Base-by-base conservation (phyloP, 257 asterid genomes). In the Thymus quinquecostatus region DNA sequence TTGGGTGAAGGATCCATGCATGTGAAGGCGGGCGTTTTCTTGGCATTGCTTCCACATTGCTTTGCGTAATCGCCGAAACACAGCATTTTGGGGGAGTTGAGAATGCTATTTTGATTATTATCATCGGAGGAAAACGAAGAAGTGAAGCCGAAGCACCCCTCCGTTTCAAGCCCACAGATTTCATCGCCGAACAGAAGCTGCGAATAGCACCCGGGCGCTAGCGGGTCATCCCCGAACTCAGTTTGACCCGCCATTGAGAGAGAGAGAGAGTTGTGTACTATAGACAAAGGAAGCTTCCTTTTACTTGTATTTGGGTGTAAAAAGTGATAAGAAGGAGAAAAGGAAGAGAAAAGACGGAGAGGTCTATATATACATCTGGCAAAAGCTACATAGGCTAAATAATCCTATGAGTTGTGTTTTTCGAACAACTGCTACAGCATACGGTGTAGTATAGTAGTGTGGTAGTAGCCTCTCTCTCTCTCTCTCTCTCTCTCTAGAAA, bases 131-230 rank as follows among this genome's bases (percentile, higher is more conserved):
- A 48, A 7, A 75, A 70, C 1, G 83, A 29, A 8, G 86, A 63
- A 63, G 74, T 68, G 69, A 85, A 86, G 34, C 81, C 79, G 77
- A 86, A 84, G 60, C 79, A 57, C 28, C 72, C 83, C 45, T 47
- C 68, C 34, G 70, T 60, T 69, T 41, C 80, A 32, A 76, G 77
- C 57, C 76, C 77, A 45, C 70, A 74, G 33, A 78, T 69, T 1
- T 77, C 92, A 0, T 85, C 87, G 13, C 71, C 65, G 30, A 89
- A 85, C 1, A 89, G 90, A 3, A 93, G 91, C 77, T 88, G 87
- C 1, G 97, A 87, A 47, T 86, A 90, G 68, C 77, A 81, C 40
- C 89, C 89, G 11, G 83, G 86, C 1, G 75, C 73, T 7, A 83
- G 58, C 58, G 84, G 80, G 72, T 84, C 90, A 9, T 74, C 86